A percentile compares a stretch with the other conserved stretches of the same genome.
phyloP scores from a whole-genome alignment of 495 filamentous ascomycete genomes.

The Aspergillus sclerotioniger region DNA sequence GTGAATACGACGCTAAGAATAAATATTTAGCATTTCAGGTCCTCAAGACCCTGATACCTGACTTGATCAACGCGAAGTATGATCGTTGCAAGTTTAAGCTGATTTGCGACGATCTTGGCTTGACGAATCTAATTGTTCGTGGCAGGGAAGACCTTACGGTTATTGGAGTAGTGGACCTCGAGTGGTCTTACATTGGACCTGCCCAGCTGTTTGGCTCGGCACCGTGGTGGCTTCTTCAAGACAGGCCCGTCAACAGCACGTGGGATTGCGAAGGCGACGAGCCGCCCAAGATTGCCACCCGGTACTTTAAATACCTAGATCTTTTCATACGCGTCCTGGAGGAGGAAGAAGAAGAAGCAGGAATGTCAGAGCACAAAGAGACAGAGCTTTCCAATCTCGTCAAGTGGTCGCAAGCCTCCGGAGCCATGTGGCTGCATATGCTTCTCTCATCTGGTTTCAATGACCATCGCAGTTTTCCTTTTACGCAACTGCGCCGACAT shows the following conservation, averaged over 20 bases:
- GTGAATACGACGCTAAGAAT: slow-evolving; percentile 20
- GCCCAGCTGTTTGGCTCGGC: slow-evolving; percentile 35
- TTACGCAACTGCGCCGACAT: slow-evolving; percentile 29
- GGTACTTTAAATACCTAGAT: slow-evolving; percentile 32
- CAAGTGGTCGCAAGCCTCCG: slow-evolving; percentile 27
- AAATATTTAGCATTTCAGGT: slow-evolving; percentile 27
- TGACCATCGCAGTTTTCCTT: slow-evolving; percentile 29
- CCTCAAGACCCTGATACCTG: slow-evolving; percentile 24
- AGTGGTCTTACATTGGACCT: slow-evolving; percentile 37
- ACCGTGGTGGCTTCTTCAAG: slow-evolving; percentile 37
- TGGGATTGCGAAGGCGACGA: slow-evolving; percentile 28
- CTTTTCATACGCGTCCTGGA: slow-evolving; percentile 31
- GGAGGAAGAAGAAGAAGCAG: slow-evolving; percentile 36
- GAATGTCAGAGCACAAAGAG: slow-evolving; percentile 22
- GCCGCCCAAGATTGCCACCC: slow-evolving; percentile 19
- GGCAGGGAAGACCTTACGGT: slow-evolving; percentile 31
- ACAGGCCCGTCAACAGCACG: slow-evolving; percentile 23
- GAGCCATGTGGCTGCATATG: slow-evolving; percentile 38
- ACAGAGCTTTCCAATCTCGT: slow-evolving; percentile 34
- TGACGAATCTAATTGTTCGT: slow-evolving; percentile 35
- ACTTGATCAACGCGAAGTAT: slow-evolving; percentile 27
- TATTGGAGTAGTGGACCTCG: slow-evolving; percentile 35
- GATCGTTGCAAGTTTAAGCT: slow-evolving; percentile 32
- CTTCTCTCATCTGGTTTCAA: slow-evolving; percentile 33
- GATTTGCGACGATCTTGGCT: slow-evolving; percentile 36